These are phyloP conservation scores for Septoria linicola DNA, from an alignment of 2,329 filamentous ascomycete genomes.

Conservation along the genomic window DNA sequence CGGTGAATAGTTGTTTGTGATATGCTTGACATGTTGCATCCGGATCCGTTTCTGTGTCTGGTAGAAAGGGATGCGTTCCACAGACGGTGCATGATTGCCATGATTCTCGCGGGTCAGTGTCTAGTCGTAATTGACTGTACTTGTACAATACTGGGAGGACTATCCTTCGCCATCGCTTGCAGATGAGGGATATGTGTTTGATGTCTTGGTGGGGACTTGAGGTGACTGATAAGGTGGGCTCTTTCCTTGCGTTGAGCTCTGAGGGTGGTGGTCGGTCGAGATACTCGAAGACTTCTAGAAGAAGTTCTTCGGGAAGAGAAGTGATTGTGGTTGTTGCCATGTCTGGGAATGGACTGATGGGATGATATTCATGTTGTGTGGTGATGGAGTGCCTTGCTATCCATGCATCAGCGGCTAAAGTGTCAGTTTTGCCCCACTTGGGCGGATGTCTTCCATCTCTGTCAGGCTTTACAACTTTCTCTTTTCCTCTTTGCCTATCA, in stretches of 20 bases:
- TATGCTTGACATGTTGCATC: too few relatives aligned
- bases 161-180: conserved; percentile 53
- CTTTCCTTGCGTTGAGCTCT: conserved; percentile 49
- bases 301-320: conserved; percentile 60
- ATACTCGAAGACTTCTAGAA: conserved; percentile 57
- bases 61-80: too few relatives aligned
- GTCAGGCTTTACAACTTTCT: too few relatives aligned
- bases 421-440: too few relatives aligned
- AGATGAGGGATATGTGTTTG: conserved; percentile 58
- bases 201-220: conserved; percentile 36
- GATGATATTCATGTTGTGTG: not conserved
- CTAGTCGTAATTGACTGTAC: conserved; percentile 45
- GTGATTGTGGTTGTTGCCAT: conserved; percentile 22
- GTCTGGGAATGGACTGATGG: not conserved
- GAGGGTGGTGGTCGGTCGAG: conserved; percentile 55
- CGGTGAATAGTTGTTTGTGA: conserved; percentile 5
- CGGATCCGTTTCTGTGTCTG: too few relatives aligned
- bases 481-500: too few relatives aligned
- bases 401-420: too few relatives aligned
- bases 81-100: too few relatives aligned
- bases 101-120: not conserved
- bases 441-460: too few relatives aligned
- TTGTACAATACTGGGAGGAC: conserved; percentile 59
- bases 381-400: too few relatives aligned
- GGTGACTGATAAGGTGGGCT: conserved; percentile 49